Evolutionary conservation across 768 basidiomycete species (phyloP).

Genomic region (Leccinum barrowsii): DNA sequence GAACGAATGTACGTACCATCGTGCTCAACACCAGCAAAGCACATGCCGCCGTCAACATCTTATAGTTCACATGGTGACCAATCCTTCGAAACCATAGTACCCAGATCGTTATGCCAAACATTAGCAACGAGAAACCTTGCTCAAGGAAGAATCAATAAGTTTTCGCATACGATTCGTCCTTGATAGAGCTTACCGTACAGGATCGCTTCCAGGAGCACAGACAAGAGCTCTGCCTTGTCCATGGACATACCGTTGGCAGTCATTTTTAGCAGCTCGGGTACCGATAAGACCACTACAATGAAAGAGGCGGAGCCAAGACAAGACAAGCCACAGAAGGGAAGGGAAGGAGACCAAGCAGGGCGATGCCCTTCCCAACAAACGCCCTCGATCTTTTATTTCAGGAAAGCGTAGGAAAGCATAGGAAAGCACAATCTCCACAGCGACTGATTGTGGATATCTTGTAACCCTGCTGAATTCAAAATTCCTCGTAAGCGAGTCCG

Average conservation of each 20-base stretch:
- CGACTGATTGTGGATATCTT: background rate
- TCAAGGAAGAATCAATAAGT: background rate
- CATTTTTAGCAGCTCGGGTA: background rate
- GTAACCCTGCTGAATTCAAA: background rate
- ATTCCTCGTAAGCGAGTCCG: background rate
- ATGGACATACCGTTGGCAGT: background rate
- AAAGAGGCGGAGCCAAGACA: background rate
- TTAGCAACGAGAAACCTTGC: constrained; percentile 35
- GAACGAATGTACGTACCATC: constrained; percentile 12
- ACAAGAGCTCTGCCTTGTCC: background rate
- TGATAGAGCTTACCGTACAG: constrained; percentile 16
- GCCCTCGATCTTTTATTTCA: background rate
- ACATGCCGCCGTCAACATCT: constrained; percentile 23
- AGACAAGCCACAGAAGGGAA: background rate
- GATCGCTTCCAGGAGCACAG: constrained; percentile 12
- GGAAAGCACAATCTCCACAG: background rate
- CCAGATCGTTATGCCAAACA: constrained; percentile 33
- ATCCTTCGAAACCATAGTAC: constrained; percentile 10
- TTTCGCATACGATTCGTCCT: background rate
- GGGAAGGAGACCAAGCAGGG: background rate
- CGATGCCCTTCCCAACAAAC: background rate
- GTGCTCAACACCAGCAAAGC: constrained; percentile 31
- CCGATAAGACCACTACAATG: background rate
- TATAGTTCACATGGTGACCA: constrained; percentile 12
- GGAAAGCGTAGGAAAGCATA: background rate